phyloP scores from a whole-genome alignment of 2,329 filamentous ascomycete genomes.

The Pseudogymnoascus pannorum region DNA sequence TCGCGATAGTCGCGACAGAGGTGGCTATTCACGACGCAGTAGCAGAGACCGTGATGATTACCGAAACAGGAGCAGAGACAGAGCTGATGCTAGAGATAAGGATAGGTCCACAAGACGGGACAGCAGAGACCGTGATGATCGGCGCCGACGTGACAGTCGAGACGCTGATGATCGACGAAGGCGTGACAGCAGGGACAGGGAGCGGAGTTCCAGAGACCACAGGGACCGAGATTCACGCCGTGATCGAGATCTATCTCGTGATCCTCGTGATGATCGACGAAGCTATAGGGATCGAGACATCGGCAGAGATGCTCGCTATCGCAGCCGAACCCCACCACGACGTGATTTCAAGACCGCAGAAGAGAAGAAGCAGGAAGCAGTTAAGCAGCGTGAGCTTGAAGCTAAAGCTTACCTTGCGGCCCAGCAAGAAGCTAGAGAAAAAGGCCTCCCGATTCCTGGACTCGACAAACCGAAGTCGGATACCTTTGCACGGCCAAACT shows the following conservation, averaged over 20 bases:
- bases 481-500: background rate
- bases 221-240: constrained; percentile 8
- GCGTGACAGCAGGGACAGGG: constrained; percentile 18
- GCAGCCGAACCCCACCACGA: constrained; percentile 8
- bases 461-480: constrained; percentile 2
- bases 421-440: constrained; percentile 52
- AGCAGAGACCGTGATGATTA: constrained; percentile 13
- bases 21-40: constrained; percentile 11
- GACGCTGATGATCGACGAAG: constrained; percentile 28
- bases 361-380: constrained; percentile 50
- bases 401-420: constrained; percentile 58
- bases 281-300: background rate
- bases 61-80: background rate
- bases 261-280: background rate
- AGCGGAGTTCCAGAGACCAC: background rate
- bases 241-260: constrained; percentile 6
- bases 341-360: constrained; percentile 16
- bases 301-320: background rate
- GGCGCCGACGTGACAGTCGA: constrained; percentile 20
- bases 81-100: constrained; percentile 15
- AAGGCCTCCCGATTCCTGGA: constrained; percentile 40
- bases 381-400: constrained; percentile 54
- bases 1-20: constrained; percentile 17
- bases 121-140: constrained; percentile 22
- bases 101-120: constrained; percentile 17